Base-by-base conservation (phyloP, 371 early-diverging fungal species). In the Fennellomyces sp. region DNA sequence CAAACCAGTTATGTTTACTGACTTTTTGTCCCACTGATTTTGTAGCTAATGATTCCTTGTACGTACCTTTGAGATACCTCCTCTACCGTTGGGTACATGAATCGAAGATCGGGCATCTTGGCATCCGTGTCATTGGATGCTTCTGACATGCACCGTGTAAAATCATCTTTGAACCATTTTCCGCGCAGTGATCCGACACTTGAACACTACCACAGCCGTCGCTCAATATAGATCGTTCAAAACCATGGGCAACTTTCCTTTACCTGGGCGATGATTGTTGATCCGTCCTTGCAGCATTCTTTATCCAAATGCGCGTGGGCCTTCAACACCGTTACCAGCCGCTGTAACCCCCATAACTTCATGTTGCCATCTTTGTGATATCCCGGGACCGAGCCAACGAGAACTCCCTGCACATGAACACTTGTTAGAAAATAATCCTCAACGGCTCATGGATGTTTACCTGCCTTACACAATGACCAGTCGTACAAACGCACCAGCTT, bases 1-100 rank as follows among this genome's bases (percentile, higher is more conserved):
- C 12, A 31, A 51, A 11, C 1, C 42, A 56, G 21, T 47, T 23
- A 12, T 7, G 8, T 15, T 6, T 23, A 15, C 27, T 26, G 23
- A 31, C 10, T 23, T 25, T 15, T 27, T 12, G 28, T 21, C 26
- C 11, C 27, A 56, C 30, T 5, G 1, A 17, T 28, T 13, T 54
- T 17, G 27, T n/a, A 15, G 21, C 13, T 3, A 41, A 23, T 5
- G n/a, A 21, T n/a, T n/a, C n/a, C n/a, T n/a, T n/a, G n/a, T n/a
- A n/a, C n/a, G n/a, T 59, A 83, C 86, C 86, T 85, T 26, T 71
- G 73, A 25, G 77, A 65, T 1, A 89, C 89, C 38, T 87, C 69
- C n/a, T 78, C 76, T 2, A 78, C 81, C 3, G 85, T 86, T 1
- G 89, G 89, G 75, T 73, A 89, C 1, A 89, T 65, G 1, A 87